Conservation (phyloP, 257 asterid genomes). For the Plantago major region DNA sequence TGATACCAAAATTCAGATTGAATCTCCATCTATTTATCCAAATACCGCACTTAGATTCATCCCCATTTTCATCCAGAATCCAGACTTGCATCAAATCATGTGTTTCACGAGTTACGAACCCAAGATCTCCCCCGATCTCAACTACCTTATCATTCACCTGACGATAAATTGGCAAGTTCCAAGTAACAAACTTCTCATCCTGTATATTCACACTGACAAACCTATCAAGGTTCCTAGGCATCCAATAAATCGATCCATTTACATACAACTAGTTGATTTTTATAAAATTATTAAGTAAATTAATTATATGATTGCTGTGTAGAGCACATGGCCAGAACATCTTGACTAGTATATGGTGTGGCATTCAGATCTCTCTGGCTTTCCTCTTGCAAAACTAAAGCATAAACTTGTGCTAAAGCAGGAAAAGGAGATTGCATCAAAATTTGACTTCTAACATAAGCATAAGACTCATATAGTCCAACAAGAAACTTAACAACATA, state of each 20-base stretch:
- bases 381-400: too few relatives aligned
- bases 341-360: too few relatives aligned
- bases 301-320: too few relatives aligned
- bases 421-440: too few relatives aligned
- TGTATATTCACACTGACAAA: constrained; percentile 20
- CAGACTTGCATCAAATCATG: constrained; percentile 29
- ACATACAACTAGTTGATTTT: too few relatives aligned
- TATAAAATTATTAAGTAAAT: too few relatives aligned
- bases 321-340: too few relatives aligned
- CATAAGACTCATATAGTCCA: too few relatives aligned
- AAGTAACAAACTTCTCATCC: constrained; percentile 28
- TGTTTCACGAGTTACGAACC: constrained; percentile 25
- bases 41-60: neutral
- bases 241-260: constrained; percentile 30
- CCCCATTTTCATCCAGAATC: constrained; percentile 22
- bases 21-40: constrained; percentile 31
- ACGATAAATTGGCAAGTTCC: constrained; percentile 21
- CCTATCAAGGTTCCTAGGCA: constrained; percentile 17
- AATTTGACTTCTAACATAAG: too few relatives aligned
- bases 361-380: too few relatives aligned
- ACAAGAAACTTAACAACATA: too few relatives aligned
- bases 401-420: too few relatives aligned
- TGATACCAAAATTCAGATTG: constrained; percentile 7
- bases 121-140: constrained; percentile 32
- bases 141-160: constrained; percentile 16